Evolutionary conservation across 495 filamentous ascomycete species (phyloP), one percentile per base, ranked within the genome.

Genomic region (Mycothermus thermophilus): DNA sequence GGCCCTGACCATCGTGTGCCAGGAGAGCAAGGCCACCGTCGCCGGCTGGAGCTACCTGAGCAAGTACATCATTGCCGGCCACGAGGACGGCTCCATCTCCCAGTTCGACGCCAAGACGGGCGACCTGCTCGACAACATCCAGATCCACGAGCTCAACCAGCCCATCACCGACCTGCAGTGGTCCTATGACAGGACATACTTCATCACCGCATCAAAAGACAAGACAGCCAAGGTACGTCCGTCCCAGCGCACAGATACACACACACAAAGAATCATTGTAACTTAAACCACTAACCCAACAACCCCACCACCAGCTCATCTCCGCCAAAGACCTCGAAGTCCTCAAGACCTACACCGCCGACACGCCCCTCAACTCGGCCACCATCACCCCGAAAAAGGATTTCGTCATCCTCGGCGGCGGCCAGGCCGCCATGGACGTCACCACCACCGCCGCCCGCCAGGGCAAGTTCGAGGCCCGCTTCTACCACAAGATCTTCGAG

Each of bases 401-500:
- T 50, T 97, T 82, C 50, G 85, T 96, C 27, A 90, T 97, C 52
- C 78, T 97, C 14, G 90, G 90, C 42, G 90, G 90, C 68, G 90
- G 90, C 40, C 90, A 97, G 62, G 90, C 88, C 37, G 90, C 90
- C 48, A 94, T 94, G 83, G 90, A 95, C 59, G 90, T 97, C 57
- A 97, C 90, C n/a, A 92, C 82, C 12, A 97, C 90, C 26, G 78
- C 77, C 18, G 75, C 83, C 8, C 73, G 90, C 31, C 90, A 96
- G 62, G 90, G 90, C 59, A 95, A 95, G 62, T 97, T 97, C 69
- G 90, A 97, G 59, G 92, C 90, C 16, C 74, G 90, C 33, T 95
- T 97, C 71, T 97, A 93, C 69, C 90, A 97, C 74, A 93, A 88
- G 68, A 75, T 97, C 50, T 95, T 97, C 58, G 85, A 93, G 62